Evolutionary conservation across 2,329 filamentous ascomycete genomes (phyloP), one percentile per base, ranked within the genome.

Genomic region (Helotiales sp.): DNA sequence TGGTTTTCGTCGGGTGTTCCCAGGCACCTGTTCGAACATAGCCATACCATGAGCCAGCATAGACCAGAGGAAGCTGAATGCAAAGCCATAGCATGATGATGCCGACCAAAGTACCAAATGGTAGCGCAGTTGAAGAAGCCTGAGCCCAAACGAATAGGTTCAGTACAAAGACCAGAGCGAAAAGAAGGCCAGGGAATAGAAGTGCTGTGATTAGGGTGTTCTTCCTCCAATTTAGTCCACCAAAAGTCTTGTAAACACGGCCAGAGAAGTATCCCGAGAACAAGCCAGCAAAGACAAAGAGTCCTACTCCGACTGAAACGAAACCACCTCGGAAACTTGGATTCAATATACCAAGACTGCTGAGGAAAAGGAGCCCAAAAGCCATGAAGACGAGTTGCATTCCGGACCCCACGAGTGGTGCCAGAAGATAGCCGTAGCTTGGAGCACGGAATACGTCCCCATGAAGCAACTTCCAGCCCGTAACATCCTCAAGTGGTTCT

Each of bases 121-220:
- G 91, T 31, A 96, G 87, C 1, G 91, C 91, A 1, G 91, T 96
- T 72, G 89, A 93, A 10, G 90, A 95, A 0, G 91, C 90, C 73
- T 96, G 90, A 0, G 90, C 87, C 91, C 91, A 96, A 58, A 95
- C 90, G 70, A 96, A 96, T 9, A 96, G 79, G 71, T 96, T 96
- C 58, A 96, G 80, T 50, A 93, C 81, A 74, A 96, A 91, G 33
- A 93, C 76, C 29, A 89, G 79, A 8, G 81, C 78, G 69, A 96
- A 96, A 0, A 90, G 76, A 5, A 95, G 79, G 1, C 91, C 91
- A 0, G 91, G 91, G 70, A 96, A 90, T 2, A 96, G 79, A 9
- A 87, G 77, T 0, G 89, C 90, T 3, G 91, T 96, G 69, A 90
- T 79, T 27, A 93, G 69, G 2, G 88, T 88, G 69, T 96, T 96